phyloP scores from a whole-genome alignment of 495 filamentous ascomycete species.

The Recurvomyces mirabilis region DNA sequence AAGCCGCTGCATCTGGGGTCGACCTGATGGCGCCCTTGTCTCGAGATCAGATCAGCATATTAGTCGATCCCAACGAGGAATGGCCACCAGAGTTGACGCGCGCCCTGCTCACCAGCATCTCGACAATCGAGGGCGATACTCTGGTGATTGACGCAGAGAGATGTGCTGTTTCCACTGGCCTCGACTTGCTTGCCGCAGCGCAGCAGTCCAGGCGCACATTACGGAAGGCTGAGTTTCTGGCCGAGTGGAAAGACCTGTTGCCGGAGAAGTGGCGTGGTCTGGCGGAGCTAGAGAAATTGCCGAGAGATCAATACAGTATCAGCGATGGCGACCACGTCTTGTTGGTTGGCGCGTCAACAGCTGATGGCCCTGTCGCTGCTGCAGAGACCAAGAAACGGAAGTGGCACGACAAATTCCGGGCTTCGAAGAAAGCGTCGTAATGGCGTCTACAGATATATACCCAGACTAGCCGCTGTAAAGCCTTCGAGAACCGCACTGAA shows the following conservation, averaged over 20 bases:
- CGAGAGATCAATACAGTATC: conserved; percentile 19
- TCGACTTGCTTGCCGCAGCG: background rate
- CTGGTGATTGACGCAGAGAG: conserved; percentile 23
- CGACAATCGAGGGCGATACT: conserved; percentile 13
- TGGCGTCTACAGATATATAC: background rate
- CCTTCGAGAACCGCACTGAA: no score
- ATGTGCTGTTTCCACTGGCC: conserved; percentile 41
- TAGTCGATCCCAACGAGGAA: conserved; percentile 7
- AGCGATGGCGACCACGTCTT: conserved; percentile 17
- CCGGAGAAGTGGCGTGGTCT: conserved; percentile 48
- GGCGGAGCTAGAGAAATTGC: conserved; percentile 37
- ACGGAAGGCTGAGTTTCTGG: conserved; percentile 35
- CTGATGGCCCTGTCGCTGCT: no score
- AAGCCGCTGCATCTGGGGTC: conserved; percentile 19
- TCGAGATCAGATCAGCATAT: conserved; percentile 10
- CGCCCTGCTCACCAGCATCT: conserved; percentile 25
- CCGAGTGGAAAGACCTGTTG: conserved; percentile 45
- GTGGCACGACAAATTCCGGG: conserved; percentile 74
- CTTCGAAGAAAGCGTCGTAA: conserved; percentile 16
- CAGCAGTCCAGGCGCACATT: conserved; percentile 34
- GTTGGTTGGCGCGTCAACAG: no score
- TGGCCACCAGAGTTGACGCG: conserved; percentile 36
- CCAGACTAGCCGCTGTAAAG: no score
- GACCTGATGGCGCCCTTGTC: conserved; percentile 31
- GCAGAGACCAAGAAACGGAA: no score